Conservation (phyloP, 305 asterid species). For the Fraxinus albicans region DNA sequence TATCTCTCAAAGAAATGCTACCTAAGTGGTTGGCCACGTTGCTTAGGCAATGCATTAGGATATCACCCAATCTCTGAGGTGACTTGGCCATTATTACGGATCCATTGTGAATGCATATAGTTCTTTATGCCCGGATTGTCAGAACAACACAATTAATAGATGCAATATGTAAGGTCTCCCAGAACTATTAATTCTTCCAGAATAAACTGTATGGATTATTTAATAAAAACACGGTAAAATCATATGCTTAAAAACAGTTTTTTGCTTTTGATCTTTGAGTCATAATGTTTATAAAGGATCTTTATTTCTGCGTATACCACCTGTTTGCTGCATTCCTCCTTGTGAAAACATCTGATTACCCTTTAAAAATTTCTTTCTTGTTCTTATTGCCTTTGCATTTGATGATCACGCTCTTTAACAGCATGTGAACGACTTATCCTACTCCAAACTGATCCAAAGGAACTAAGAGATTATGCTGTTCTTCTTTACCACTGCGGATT, state of each 20-base stretch:
- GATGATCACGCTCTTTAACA: conserved; percentile 29
- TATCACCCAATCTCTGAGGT: neutral
- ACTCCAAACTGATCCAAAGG: conserved; percentile 57
- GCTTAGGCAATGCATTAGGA: neutral
- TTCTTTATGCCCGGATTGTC: neutral
- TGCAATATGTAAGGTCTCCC: neutral
- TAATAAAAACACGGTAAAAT: neutral
- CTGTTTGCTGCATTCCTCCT: neutral
- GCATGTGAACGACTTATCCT: conserved; percentile 83
- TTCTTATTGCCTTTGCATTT: conserved; percentile 7
- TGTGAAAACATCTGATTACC: neutral
- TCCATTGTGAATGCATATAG: neutral
- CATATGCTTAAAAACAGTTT: neutral
- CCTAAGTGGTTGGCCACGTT: neutral
- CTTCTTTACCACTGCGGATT: conserved; percentile 82
- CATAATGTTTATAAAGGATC: neutral
- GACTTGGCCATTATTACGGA: neutral
- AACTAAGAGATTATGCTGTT: conserved; percentile 67
- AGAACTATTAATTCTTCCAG: neutral
- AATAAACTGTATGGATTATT: neutral
- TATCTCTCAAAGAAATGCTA: neutral
- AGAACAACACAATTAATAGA: neutral
- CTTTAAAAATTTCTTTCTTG: neutral
- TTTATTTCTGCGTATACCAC: neutral
- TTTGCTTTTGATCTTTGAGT: neutral